A percentile compares a stretch with the other conserved stretches of the same genome.
phyloP scores from a whole-genome alignment of 1,139 yeast genomes.

The Sugiyamaella novakii region DNA sequence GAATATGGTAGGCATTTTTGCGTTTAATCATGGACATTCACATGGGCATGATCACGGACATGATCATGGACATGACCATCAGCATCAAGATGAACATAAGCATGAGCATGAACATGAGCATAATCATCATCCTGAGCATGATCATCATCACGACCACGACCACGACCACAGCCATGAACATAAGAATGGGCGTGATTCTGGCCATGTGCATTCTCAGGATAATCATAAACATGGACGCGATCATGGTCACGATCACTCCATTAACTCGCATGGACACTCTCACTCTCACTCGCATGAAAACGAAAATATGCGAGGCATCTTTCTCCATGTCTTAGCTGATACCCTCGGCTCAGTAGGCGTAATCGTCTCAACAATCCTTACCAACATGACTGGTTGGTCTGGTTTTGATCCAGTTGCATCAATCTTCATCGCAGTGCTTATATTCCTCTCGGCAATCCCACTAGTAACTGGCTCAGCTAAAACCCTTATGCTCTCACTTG shows the following conservation, averaged over 20 bases:
- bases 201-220: constrained; percentile 15
- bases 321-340: constrained; percentile 90
- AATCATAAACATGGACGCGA: constrained; percentile 10
- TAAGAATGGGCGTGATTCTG: neutral
- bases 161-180: constrained; percentile 22
- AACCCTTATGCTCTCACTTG: constrained; percentile 65
- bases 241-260: constrained; percentile 25
- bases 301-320: constrained; percentile 94
- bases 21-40: constrained; percentile 80
- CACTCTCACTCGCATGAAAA: constrained; percentile 43
- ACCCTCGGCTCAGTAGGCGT: constrained; percentile 97
- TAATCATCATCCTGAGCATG: constrained; percentile 33
- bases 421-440: constrained; percentile 76
- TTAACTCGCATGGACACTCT: constrained; percentile 24
- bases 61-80: constrained; percentile 30
- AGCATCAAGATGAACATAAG: constrained; percentile 51
- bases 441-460: constrained; percentile 81
- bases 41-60: constrained; percentile 46
- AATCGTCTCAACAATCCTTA: constrained; percentile 71
- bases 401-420: constrained; percentile 94
- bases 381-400: constrained; percentile 50
- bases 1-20: constrained; percentile 88
- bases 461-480: constrained; percentile 78
- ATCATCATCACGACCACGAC: constrained; percentile 25
- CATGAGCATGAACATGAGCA: constrained; percentile 48